Evolutionary conservation across 78 protist species (phyloP).

Genomic region (Isochrysis galbana): DNA sequence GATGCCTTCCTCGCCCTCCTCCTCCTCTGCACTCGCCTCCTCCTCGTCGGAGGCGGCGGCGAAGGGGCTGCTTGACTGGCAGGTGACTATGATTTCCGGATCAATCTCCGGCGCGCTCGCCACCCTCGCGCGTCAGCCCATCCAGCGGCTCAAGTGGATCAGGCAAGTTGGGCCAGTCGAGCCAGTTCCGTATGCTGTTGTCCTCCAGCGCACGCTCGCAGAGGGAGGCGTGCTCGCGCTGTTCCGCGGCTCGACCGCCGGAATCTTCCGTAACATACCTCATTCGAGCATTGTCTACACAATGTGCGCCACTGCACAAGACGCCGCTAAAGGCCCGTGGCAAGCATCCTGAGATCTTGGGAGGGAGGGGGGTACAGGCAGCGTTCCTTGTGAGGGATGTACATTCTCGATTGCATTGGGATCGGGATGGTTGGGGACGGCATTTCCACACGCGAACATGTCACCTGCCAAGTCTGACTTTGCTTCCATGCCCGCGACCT

Average conservation of each 20-base stretch:
- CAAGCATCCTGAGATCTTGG: no score
- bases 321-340: no score
- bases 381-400: no score
- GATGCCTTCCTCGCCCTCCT: no score
- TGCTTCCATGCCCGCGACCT: no score
- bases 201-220: not conserved
- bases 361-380: no score
- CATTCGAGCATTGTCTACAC: slow-evolving; percentile 1
- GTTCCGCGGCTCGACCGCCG: slow-evolving; percentile 12
- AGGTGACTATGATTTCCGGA: not conserved
- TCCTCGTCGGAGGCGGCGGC: not conserved
- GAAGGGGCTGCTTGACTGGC: not conserved
- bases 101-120: not conserved
- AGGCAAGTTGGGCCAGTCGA: not conserved
- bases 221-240: slow-evolving; percentile 1
- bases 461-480: no score
- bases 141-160: slow-evolving; percentile 11
- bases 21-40: no score
- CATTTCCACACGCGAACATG: no score
- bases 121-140: not conserved
- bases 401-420: no score
- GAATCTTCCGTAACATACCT: not conserved
- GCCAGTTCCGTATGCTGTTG: not conserved
- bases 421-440: no score
- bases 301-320: no score